Conservation (phyloP, 1,139 yeast genomes). For the Saccharomyces uvarum region DNA sequence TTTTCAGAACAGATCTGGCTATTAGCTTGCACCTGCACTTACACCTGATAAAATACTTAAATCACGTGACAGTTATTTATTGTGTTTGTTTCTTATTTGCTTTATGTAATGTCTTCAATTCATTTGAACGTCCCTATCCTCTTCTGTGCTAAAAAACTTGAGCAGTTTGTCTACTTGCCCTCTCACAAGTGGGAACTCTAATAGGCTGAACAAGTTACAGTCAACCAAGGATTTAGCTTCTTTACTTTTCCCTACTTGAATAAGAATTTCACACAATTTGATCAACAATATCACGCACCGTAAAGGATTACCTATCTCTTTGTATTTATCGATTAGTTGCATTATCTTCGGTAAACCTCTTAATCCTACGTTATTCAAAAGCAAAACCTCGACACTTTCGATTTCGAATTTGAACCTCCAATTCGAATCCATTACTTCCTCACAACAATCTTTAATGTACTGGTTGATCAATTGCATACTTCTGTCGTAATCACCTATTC, state of each 20-base stretch:
- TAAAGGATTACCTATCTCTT: conserved; percentile 14
- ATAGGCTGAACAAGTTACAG: conserved; percentile 1
- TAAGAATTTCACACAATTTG: conserved; percentile 9
- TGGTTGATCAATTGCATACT: conserved; percentile 16
- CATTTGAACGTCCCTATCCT: not conserved
- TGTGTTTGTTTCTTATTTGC: not conserved
- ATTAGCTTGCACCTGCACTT: not conserved
- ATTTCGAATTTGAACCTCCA: conserved; percentile 21
- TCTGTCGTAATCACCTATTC: conserved; percentile 13
- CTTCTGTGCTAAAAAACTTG: not conserved
- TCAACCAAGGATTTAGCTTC: conserved; percentile 8
- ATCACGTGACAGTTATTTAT: not conserved
- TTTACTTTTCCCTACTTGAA: conserved; percentile 7
- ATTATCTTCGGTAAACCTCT: conserved; percentile 17
- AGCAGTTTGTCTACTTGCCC: not conserved
- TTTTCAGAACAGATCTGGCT: too few relatives aligned
- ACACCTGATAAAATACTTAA: not conserved
- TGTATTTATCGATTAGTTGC: conserved; percentile 14
- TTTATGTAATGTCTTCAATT: not conserved
- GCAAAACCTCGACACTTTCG: conserved; percentile 18
- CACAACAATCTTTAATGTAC: conserved; percentile 11
- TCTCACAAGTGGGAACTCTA: conserved; percentile 3
- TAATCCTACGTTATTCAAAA: conserved; percentile 15
- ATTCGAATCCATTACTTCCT: conserved; percentile 11
- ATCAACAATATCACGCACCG: conserved; percentile 15